Base-by-base conservation (phyloP, 768 basidiomycete species). In the Inosperma sp. region DNA sequence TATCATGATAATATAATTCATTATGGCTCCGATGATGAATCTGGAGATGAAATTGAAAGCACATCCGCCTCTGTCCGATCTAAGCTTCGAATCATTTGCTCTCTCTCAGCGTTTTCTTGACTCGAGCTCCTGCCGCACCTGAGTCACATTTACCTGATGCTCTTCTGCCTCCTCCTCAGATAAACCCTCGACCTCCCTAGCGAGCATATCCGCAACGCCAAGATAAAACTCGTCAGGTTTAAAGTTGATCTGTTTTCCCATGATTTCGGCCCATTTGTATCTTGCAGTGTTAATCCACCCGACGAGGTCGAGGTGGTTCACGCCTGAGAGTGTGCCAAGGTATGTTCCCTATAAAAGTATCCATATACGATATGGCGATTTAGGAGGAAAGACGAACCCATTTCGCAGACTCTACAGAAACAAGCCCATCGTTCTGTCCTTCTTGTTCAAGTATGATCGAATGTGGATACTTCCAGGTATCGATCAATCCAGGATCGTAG, bases 371-470 rank as follows among this genome's bases (percentile, higher is more conserved):
- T 40, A 12, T 39, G 17, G 58, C 49, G n/a, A 25, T 17, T 31
- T 33, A 23, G 16, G 45, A 25, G 19, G 13, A 23, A 37, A 26
- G 17, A 62, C 70, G 31, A 49, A 80, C 83, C 93, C 94, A 95
- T 75, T 84, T 82, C 3, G 93, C 83, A 4, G 90, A 92, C 53
- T 84, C 73, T 36, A 95, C 82, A 39, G 85, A 87, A 39, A 99
- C 95, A 40, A 99, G 77, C 1, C 96, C 96, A 65, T 97, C 93
- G 60, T 97, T 96, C 26, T 89, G 82, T 14, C 94, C 95, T 69
- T 96, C 93, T 62, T 87, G 85, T 59, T 86, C 83, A 16, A 84
- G 66, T 37, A 93, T 86, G 23, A 95, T 83, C 6, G 82, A 81
- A 62, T 93, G 88, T 1, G 89, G 82, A 74, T 82, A 76, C 71